A percentile compares a stretch with the other conserved stretches of the same genome.
These are phyloP conservation scores for Vigna trinervia DNA, from an alignment of 306 rosid species.

Conservation along the genomic window DNA sequence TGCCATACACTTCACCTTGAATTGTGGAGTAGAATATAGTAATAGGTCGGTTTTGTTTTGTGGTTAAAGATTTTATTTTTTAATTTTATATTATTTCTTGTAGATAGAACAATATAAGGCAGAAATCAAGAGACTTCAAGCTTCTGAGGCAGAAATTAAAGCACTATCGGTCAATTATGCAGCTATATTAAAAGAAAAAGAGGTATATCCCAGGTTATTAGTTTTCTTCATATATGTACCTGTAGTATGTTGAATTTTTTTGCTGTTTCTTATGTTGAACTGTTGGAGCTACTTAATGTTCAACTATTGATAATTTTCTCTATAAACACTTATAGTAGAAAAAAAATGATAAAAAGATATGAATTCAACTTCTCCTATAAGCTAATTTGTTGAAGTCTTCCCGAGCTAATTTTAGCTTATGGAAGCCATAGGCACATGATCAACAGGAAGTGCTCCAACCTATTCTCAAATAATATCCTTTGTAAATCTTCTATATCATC, in stretches of 20 bases:
- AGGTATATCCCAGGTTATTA: conserved; percentile 60
- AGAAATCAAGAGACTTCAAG: conserved; percentile 90
- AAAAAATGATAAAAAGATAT: not conserved
- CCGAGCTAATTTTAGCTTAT: not conserved
- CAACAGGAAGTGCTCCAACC: conserved; percentile 7
- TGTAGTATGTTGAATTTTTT: not conserved
- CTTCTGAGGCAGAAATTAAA: conserved; percentile 92
- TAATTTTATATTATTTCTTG: conserved; percentile 38
- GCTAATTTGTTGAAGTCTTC: not conserved
- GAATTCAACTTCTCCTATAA: not conserved
- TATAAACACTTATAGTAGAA: not conserved
- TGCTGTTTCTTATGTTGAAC: conserved; percentile 37
- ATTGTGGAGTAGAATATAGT: not conserved
- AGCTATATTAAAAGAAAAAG: conserved; percentile 87
- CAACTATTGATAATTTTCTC: not conserved
- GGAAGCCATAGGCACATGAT: not conserved
- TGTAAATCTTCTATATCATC: conserved; percentile 28
- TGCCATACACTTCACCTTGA: conserved; percentile 1
- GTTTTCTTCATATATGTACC: conserved; percentile 18
- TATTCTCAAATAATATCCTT: conserved; percentile 13
- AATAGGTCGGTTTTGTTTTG: not conserved
- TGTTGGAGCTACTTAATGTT: conserved; percentile 30
- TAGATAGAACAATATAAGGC: conserved; percentile 78
- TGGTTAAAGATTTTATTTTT: conserved; percentile 7
- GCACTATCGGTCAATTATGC: conserved; percentile 91